phyloP scores from a whole-genome alignment of 306 rosid genomes.

The Vicia faba region DNA sequence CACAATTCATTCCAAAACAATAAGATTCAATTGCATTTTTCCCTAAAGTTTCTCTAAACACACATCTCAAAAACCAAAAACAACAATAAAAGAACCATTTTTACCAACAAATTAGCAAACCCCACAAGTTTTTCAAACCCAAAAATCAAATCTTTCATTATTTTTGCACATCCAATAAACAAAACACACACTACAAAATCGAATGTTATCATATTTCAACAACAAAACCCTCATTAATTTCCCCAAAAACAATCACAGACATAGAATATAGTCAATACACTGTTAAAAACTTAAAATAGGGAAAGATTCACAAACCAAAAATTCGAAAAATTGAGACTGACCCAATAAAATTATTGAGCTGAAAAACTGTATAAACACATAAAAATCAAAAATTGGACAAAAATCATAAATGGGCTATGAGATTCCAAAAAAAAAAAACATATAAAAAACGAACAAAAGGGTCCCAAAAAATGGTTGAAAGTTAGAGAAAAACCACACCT shows the following conservation, averaged over 20 bases:
- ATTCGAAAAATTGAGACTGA: slow-evolving; percentile 21
- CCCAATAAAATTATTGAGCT: background rate
- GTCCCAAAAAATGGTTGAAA: slow-evolving; percentile 4
- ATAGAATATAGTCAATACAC: background rate
- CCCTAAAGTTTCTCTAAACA: slow-evolving; percentile 26
- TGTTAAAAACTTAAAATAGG: background rate
- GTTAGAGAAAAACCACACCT: slow-evolving; percentile 30
- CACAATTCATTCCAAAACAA: background rate
- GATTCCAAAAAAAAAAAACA: slow-evolving; percentile 22
- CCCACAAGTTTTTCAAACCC: slow-evolving; percentile 9
- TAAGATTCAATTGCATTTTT: slow-evolving; percentile 38
- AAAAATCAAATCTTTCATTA: slow-evolving; percentile 24
- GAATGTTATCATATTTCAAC: background rate
- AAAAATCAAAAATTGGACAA: slow-evolving; percentile 37
- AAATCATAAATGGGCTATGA: slow-evolving; percentile 46
- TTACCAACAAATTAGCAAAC: slow-evolving; percentile 22
- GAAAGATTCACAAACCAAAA: slow-evolving; percentile 1
- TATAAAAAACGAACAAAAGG: background rate
- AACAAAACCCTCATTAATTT: background rate
- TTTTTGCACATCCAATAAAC: background rate
- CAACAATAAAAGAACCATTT: background rate
- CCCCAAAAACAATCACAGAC: background rate
- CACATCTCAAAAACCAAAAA: background rate
- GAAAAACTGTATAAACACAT: slow-evolving; percentile 20
- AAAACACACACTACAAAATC: slow-evolving; percentile 24